A percentile compares a stretch with the other conserved stretches of the same genome.
phyloP scores from a whole-genome alignment of 345 rosid species.

The Streptanthus diversifolius region DNA sequence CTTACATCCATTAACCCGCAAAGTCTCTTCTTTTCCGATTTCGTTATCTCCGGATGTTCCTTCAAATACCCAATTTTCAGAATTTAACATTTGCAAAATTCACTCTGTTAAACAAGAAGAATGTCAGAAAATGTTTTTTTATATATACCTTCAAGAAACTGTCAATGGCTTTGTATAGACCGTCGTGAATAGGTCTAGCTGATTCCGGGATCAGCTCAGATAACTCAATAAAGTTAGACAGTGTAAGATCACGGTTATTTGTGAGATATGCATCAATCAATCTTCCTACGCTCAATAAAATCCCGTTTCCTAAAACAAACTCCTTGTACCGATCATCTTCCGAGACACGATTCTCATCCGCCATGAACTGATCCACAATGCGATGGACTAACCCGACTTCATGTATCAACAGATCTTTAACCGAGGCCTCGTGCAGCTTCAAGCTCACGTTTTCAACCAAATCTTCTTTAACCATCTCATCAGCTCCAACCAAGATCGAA shows the following conservation, averaged over 20 bases:
- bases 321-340: conserved; percentile 43
- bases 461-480: conserved; percentile 49
- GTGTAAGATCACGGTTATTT: conserved; percentile 42
- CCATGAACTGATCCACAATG: conserved; percentile 47
- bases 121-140: neutral
- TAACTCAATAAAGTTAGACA: conserved; percentile 52
- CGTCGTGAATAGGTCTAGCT: conserved; percentile 73
- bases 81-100: neutral
- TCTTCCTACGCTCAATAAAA: conserved; percentile 60
- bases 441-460: conserved; percentile 54
- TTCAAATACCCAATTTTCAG: conserved; percentile 25
- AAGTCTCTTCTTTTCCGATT: conserved; percentile 69
- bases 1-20: conserved; percentile 78
- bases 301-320: conserved; percentile 46
- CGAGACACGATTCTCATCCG: conserved; percentile 37
- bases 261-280: conserved; percentile 66
- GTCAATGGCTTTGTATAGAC: conserved; percentile 81
- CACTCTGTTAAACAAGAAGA: neutral
- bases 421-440: conserved; percentile 70
- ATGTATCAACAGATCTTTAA: conserved; percentile 63
- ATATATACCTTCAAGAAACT: conserved; percentile 63
- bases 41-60: conserved; percentile 69
- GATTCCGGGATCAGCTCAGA: conserved; percentile 59
- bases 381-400: conserved; percentile 64
- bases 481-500: conserved; percentile 55